Conservation (phyloP, 2,329 filamentous ascomycete genomes). For the Sarocladium kiliense region DNA sequence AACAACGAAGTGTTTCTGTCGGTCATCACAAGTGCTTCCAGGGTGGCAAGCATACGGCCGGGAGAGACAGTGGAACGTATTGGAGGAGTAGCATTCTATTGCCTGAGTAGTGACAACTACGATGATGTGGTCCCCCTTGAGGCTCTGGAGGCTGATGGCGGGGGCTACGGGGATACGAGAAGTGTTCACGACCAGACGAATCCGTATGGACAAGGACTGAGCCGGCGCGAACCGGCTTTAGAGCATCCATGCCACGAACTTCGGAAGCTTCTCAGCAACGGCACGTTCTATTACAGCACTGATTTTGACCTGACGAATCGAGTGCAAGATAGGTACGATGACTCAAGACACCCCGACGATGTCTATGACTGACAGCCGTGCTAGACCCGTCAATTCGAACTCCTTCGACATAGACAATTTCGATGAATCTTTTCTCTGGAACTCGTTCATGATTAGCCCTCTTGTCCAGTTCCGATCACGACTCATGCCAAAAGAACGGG, state of each 20-base stretch:
- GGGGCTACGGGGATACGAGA: slow-evolving; percentile 31
- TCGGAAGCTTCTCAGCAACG: slow-evolving; percentile 87
- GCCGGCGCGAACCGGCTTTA: slow-evolving; percentile 62
- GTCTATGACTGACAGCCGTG: neutral
- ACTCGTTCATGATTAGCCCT: slow-evolving; percentile 96
- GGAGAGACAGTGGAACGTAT: slow-evolving; percentile 90
- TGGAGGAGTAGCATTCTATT: slow-evolving; percentile 84
- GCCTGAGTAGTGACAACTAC: slow-evolving; percentile 79
- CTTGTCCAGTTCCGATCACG: slow-evolving; percentile 84
- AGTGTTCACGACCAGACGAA: slow-evolving; percentile 43
- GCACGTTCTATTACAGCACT: slow-evolving; percentile 97
- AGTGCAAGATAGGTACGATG: slow-evolving; percentile 70
- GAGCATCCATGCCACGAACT: slow-evolving; percentile 89
- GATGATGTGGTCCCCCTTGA: slow-evolving; percentile 66
- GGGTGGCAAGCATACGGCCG: slow-evolving; percentile 76
- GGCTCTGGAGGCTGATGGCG: slow-evolving; percentile 41
- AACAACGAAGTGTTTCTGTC: slow-evolving; percentile 84
- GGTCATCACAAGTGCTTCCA: slow-evolving; percentile 73
- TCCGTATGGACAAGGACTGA: slow-evolving; percentile 38
- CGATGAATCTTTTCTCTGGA: slow-evolving; percentile 92
- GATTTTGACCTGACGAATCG: slow-evolving; percentile 95
- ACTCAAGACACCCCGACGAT: neutral
- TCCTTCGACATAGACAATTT: slow-evolving; percentile 89
- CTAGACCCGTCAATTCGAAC: slow-evolving; percentile 65
- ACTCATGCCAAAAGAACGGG: slow-evolving; percentile 68